Base-by-base conservation (phyloP, 108 stramenopile genomes). In the Nitzschia putrida region DNA sequence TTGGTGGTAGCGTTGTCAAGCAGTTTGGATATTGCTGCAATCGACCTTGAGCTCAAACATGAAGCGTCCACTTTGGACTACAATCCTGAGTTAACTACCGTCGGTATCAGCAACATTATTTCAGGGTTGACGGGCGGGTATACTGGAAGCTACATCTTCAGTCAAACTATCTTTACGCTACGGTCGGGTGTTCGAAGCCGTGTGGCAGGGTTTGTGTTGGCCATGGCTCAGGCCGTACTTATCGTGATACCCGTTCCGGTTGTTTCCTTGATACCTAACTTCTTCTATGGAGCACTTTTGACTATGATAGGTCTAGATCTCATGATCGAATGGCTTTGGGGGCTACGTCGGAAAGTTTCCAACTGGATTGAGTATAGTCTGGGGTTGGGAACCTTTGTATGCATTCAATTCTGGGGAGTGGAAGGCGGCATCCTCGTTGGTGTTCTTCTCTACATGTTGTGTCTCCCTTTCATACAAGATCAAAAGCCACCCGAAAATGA, bases 1-100 rank as follows among this genome's bases (percentile, higher is more conserved):
- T 83, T 95, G 53, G 97, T 99, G 6, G 98, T 99, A 0, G 96
- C 95, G 8, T 87, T 99, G 34, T 93, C 91, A 5, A 92, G 90
- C 53, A 97, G 92, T 39, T 79, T 99, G 38, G 98, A 99, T 67
- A 83, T 99, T 7, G 97, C 98, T 8, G 98, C 98, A 34, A 99
- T 99, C 66, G 97, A 99, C 72, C 80, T 99, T 37, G 98, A 99
- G 82, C 64, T 97, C 63, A 92, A 91, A 18, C 14, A 49, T 18
- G 47, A 49, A 49, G 47, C 47, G 3, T 18, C 47, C 1, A 49
- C 47, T 4, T 80, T 99, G 55, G 88, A 98, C 60, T 98, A 97
- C 83, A 94, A 99, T 72, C 60, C 81, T 74, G 97, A 98, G 83
- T 76, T 98, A 20, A 70, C 54, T 51, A 95, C 93, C 56, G 95